Evolutionary conservation across 108 stramenopile genomes (phyloP).

Genomic region (Licmophora abbreviata): DNA sequence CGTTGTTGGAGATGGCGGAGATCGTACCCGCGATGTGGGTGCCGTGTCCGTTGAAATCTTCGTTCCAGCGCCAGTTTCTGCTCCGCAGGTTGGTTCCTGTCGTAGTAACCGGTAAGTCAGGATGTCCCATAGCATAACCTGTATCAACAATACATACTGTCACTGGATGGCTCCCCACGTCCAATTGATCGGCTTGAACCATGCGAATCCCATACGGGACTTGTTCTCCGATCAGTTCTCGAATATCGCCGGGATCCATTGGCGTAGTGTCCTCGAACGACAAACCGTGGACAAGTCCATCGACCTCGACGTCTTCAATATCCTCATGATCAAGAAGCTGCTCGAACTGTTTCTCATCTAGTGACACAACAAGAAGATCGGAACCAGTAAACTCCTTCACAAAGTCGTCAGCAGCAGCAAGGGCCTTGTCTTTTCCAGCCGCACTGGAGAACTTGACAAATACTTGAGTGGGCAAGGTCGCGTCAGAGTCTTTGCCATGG

Average conservation of each 20-base stretch:
- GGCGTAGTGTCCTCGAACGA: neutral
- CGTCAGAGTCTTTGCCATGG: too few relatives aligned
- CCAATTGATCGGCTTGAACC: slow-evolving; percentile 27
- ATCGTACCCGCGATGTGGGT: slow-evolving; percentile 31
- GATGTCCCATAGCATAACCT: slow-evolving; percentile 34
- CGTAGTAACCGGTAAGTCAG: slow-evolving; percentile 20
- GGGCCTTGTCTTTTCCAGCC: too few relatives aligned
- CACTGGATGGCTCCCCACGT: slow-evolving; percentile 8
- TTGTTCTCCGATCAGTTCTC: neutral
- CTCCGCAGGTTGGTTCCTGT: slow-evolving; percentile 6
- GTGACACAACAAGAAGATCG: neutral
- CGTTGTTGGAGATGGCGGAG: slow-evolving; percentile 23
- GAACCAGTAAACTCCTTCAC: neutral
- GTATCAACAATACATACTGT: slow-evolving; percentile 43
- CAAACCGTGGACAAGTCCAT: neutral
- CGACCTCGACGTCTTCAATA: neutral
- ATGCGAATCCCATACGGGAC: slow-evolving; percentile 31
- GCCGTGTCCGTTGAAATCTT: slow-evolving; percentile 25
- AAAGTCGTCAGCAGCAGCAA: too few relatives aligned
- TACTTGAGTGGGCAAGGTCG: too few relatives aligned
- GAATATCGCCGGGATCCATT: too few relatives aligned
- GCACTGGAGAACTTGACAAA: too few relatives aligned
- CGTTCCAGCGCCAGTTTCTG: slow-evolving; percentile 13
- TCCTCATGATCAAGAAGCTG: neutral
- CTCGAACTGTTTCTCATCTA: neutral